Conservation (phyloP, 1,284 basidiomycete species). For the Cutaneotrichosporon dermatis region DNA sequence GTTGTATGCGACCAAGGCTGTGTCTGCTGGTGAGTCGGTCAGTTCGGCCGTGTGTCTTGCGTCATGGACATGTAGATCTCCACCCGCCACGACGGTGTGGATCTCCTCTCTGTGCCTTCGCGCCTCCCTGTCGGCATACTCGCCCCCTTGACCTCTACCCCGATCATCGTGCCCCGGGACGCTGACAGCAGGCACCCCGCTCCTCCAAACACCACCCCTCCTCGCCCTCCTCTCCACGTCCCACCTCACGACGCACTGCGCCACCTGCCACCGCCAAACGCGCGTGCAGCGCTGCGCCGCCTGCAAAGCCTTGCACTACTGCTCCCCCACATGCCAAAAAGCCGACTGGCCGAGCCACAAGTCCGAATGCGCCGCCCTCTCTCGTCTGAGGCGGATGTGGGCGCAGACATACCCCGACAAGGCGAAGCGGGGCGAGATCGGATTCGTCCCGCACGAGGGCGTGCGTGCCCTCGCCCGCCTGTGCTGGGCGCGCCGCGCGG, state of each 20-base stretch:
- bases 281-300: conserved; percentile 61
- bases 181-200: conserved; percentile 55
- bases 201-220: conserved; percentile 60
- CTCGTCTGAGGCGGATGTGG: conserved; percentile 36
- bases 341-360: conserved; percentile 73
- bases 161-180: no score
- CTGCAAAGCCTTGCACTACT: conserved; percentile 68
- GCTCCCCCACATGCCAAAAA: conserved; percentile 65
- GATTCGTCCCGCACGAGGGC: conserved; percentile 60
- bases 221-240: conserved; percentile 60
- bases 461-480: conserved; percentile 71
- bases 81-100: no score
- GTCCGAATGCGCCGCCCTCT: conserved; percentile 67
- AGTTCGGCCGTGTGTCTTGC: no score
- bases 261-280: conserved; percentile 3
- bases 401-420: conserved; percentile 14
- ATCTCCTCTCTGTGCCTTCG: no score
- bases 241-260: conserved; percentile 59
- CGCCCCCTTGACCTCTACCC: no score
- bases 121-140: no score
- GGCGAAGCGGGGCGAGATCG: conserved; percentile 18
- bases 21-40: no score
- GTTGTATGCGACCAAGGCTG: no score
- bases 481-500: conserved; percentile 61
- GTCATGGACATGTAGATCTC: no score